Evolutionary conservation across 116 monocot genomes (phyloP), one percentile per base, ranked within the genome.

Genomic region (Trichopus zeylanicus): DNA sequence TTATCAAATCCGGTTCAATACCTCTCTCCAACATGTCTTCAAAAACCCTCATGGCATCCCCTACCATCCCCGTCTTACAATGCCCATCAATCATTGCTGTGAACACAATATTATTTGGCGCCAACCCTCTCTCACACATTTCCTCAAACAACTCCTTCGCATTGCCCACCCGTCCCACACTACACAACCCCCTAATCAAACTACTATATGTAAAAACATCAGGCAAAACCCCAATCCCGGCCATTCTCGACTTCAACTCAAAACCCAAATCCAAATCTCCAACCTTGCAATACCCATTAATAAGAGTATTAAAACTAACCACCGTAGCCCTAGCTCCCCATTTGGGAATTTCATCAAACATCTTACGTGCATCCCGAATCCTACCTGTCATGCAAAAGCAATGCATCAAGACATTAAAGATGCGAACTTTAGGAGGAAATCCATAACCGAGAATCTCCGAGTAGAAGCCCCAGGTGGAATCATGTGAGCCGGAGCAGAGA

Each of bases 251-350:
- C 54, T 76, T 78, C 46, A 92, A 46, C 29, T 21, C 55, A 32
- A 87, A 78, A 10, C 70, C 84, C 3, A 30, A 51, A 26, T 72
- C 78, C 63, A 79, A 63, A 26, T 81, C 55, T 0, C 87, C 84
- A 13, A 26, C 10, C 61, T 76, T 84, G 55, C 80, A 84, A 35
- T 78, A 74, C 29, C 92, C 84, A 29, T 74, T 80, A 53, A 92
- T 79, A 30, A 92, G 48, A n/a, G 92, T 92, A 59, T 92, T 92
- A 47, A 84, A 87, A 64, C 73, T 87, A 19, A 79, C 87, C 10
- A 60, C 81, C 22, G 63, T 81, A 2, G 73, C 81, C 21, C 53
- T 48, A 12, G 29, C 47, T 0, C 81, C 69, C 18, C 46, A 12
- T 13, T 1, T 72, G 1, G 56, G 5, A 35, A 87, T 81, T 56